Base-by-base conservation (phyloP, 805 yeast genomes). In the Kuraishia hungarica region DNA sequence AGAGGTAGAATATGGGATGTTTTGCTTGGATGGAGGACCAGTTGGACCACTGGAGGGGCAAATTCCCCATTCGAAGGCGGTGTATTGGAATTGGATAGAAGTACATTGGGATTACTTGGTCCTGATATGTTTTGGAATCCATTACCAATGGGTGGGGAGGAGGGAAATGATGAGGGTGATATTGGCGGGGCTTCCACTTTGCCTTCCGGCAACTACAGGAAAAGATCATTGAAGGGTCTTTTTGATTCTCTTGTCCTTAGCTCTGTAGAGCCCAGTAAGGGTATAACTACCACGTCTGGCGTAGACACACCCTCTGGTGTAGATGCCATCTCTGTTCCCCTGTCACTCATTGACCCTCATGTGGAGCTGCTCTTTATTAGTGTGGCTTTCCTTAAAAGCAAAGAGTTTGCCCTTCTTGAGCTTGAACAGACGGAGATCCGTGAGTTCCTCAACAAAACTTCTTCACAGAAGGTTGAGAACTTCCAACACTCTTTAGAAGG, bases 1-100 rank as follows among this genome's bases (percentile, higher is more conserved):
- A 72, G 97, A 53, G 97, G 94, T 13, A 76, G 97, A 58, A 76
- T 90, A 6, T 92, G 98, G 98, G 98, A 92, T 71, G 71, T 83
- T 59, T 69, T 91, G 50, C 68, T 92, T 24, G 96, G 97, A 1
- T 89, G 92, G 83, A 77, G 92, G 61, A 74, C 75, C 24, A 49
- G 35, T 24, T 23, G 51, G 35, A 6, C 50, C 5, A 20, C 4
- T 21, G 26, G 20, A 5, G 50, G 17, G 21, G 3, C 50, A 15
- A 43, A 13, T 10, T 47, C 50, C 3, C 47, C 54, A 13, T 21
- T 47, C 13, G 28, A 19, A 4, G 21, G 29, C 23, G 11, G 6
- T 19, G 43, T 43, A 2, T 22, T 49, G 8, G 55, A 64, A 8
- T 55, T 62, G 7, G 60, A 61, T 49, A 64, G 62, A 15, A 59